Evolutionary conservation across 2,329 filamentous ascomycete species (phyloP).

Genomic region (Botrytis fragariae): DNA sequence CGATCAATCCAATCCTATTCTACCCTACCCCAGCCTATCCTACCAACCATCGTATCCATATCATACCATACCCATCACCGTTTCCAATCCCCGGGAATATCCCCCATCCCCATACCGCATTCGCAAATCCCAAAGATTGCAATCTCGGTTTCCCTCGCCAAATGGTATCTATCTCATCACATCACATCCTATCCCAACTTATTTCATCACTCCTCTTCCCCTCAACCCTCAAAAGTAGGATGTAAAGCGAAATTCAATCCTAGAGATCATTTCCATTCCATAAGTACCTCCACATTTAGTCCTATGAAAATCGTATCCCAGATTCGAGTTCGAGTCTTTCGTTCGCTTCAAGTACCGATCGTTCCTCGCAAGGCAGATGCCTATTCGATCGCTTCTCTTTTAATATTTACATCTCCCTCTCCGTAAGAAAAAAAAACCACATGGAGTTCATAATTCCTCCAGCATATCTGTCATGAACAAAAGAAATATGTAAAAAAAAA

Average conservation of each 20-base stretch:
- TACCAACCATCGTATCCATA: neutral
- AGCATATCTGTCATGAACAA: constrained; percentile 15
- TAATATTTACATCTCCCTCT: neutral
- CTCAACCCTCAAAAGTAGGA: neutral
- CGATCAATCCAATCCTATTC: neutral
- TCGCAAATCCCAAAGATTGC: neutral
- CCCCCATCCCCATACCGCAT: neutral
- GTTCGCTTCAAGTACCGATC: neutral
- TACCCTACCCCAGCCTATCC: neutral
- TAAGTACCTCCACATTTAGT: too few relatives aligned
- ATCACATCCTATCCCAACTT: neutral
- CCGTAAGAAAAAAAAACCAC: neutral
- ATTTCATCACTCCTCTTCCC: neutral
- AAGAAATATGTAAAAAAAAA: constrained; percentile 4
- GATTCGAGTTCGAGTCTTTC: neutral
- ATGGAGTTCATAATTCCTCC: constrained; percentile 9
- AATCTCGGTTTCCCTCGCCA: neutral
- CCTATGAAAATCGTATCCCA: neutral
- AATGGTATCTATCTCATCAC: constrained; percentile 9
- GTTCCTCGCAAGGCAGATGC: neutral
- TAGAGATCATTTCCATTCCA: neutral
- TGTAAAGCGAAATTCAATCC: neutral
- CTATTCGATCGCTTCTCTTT: neutral
- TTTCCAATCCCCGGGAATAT: neutral
- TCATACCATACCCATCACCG: neutral